A percentile compares a stretch with the other conserved stretches of the same genome.
These are phyloP conservation scores for Pythium dissotocum DNA, from an alignment of 352 stramenopile species.

Conservation along the genomic window DNA sequence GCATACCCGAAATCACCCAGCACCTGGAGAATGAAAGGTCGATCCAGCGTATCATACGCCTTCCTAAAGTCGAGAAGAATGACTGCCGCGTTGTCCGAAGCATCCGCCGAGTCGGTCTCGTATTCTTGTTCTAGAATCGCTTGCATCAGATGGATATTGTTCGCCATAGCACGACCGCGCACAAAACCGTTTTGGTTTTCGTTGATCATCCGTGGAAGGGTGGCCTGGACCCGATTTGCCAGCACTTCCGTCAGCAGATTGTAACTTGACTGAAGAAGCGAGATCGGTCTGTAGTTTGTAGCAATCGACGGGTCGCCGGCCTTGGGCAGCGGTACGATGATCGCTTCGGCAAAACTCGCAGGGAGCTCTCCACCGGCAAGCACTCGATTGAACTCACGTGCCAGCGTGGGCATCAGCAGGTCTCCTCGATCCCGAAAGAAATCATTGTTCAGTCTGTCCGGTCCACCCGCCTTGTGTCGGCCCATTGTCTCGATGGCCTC, in stretches of 20 bases:
- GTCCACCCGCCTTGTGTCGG: constrained; percentile 6
- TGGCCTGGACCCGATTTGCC: constrained; percentile 1
- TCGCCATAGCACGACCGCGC: not conserved
- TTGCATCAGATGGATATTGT: constrained; percentile 15
- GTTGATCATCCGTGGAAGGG: constrained; percentile 11
- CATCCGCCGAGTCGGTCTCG: not conserved
- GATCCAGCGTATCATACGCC: constrained; percentile 20
- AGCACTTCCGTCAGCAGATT: constrained; percentile 31
- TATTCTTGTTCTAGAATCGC: constrained; percentile 10
- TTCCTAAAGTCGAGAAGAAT: constrained; percentile 16
- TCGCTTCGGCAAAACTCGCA: not conserved
- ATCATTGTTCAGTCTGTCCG: constrained; percentile 20
- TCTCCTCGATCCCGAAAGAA: constrained; percentile 9
- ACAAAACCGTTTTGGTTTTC: constrained; percentile 33
- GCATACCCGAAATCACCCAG: constrained; percentile 2
- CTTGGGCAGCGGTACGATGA: constrained; percentile 29
- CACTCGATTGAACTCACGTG: constrained; percentile 9
- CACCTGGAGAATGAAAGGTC: not conserved
- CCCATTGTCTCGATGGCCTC: not conserved
- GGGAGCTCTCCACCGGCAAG: not conserved
- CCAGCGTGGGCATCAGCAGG: not conserved
- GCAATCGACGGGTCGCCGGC: constrained; percentile 17
- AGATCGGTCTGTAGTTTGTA: constrained; percentile 30
- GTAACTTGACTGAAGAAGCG: constrained; percentile 30
- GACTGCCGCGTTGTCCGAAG: not conserved